Base-by-base conservation (phyloP, 2,329 filamentous ascomycete genomes). In the Aspergillus arachidicola region DNA sequence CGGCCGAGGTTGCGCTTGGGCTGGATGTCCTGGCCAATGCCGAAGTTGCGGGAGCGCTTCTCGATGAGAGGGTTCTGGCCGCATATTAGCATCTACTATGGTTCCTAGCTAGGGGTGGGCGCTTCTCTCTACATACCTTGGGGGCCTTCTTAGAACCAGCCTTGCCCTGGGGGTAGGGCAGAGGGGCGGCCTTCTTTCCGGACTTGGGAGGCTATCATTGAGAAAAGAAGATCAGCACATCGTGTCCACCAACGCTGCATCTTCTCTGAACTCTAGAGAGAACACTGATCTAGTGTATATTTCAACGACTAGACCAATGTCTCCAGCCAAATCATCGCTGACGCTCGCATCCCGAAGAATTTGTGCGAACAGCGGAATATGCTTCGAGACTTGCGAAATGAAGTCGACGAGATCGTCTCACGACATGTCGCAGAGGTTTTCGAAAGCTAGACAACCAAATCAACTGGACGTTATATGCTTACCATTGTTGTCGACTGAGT, bases 161-260 rank as follows among this genome's bases (percentile, higher is more conserved):
- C 89, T 96, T 97, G 79, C 90, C 88, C 86, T 94, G 90, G 80
- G 93, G 92, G 89, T 96, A 97, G 82, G 95, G 95, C 85, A 95
- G 93, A 82, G 95, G 87, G 78, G 95, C 95, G 85, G 92, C 90
- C 89, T 97, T 98, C 92, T 97, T 98, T 87, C 93, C 93, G 78
- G 81, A 78, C 87, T 98, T 99, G 82, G 94, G 92, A 91, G 95
- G 93, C 95, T 98, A 87, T 98, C 94, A 98, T 98, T 95, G 94
- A 98, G 94, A 93, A 96, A 94, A 95, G 91, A 96, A 93, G 90
- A 92, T 79, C 91, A 97, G 93, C 91, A 82, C 83, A 86, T 83
- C 87, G 86, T 88, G 87, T 89, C 87, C 90, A 90, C 86, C 86
- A 89, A 69, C 74, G 75, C 85, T 86, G 82, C 79, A 86, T 91